Percentiles rank a stretch among this genome's conserved stretches.
Evolutionary conservation across 1,284 basidiomycete genomes (phyloP).

Genomic region (Inonotus hispidus): DNA sequence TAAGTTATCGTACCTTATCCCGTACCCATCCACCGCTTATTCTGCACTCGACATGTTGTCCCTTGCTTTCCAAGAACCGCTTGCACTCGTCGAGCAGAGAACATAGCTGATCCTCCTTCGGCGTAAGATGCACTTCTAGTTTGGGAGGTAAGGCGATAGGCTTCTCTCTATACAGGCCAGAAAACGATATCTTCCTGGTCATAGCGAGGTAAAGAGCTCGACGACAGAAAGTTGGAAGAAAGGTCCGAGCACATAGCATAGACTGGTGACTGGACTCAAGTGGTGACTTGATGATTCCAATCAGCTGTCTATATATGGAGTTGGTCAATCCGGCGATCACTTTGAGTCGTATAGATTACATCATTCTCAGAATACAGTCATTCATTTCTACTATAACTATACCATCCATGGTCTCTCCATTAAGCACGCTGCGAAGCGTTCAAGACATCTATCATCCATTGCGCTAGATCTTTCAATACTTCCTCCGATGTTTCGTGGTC

Average conservation of each 20-base stretch:
- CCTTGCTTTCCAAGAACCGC: conserved; percentile 43
- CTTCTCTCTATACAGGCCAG: conserved; percentile 6
- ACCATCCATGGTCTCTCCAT: background rate
- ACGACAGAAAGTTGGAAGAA: conserved; percentile 1
- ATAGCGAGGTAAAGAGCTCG: background rate
- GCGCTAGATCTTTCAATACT: conserved; percentile 34
- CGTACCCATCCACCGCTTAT: conserved; percentile 97
- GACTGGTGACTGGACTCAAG: background rate
- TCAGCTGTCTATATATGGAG: background rate
- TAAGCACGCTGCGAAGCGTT: background rate
- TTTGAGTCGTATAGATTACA: background rate
- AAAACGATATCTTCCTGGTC: conserved; percentile 8
- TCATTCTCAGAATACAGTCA: background rate
- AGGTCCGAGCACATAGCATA: conserved; percentile 6
- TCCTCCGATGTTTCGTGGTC: conserved; percentile 33
- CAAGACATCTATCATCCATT: conserved; percentile 33
- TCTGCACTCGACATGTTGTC: conserved; percentile 63
- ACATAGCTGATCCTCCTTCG: conserved; percentile 54
- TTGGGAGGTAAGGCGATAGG: conserved; percentile 9
- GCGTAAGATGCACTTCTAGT: conserved; percentile 42
- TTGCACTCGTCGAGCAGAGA: conserved; percentile 66
- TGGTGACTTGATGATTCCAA: background rate
- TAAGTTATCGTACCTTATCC: conserved; percentile 73
- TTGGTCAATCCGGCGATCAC: background rate
- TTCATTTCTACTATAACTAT: too few species aligned